A percentile compares a stretch with the other conserved stretches of the same genome.
These are phyloP conservation scores for Mycena maculata DNA, from an alignment of 768 basidiomycete species.

Conservation along the genomic window DNA sequence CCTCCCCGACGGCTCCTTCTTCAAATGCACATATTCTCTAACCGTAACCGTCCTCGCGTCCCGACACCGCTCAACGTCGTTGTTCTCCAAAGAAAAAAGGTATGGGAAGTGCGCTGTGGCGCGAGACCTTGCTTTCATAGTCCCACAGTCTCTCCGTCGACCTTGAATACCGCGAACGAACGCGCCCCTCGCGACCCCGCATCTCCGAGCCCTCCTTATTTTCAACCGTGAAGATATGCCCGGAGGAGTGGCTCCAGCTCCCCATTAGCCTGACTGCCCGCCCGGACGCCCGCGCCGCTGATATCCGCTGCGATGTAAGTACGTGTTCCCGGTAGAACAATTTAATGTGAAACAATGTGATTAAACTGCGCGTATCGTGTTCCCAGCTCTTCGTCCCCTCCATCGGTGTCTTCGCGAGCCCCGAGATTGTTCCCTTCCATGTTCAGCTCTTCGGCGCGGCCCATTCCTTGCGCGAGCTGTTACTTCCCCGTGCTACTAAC, in stretches of 20 bases:
- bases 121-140: neutral
- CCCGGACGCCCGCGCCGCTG: neutral
- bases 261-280: conserved; percentile 11
- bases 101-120: neutral
- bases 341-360: too few relatives aligned
- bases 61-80: conserved; percentile 1
- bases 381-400: conserved; percentile 31
- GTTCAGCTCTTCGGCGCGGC: conserved; percentile 22
- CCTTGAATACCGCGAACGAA: conserved; percentile 23
- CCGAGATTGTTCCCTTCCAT: conserved; percentile 25
- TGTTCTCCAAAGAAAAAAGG: conserved; percentile 21
- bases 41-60: neutral
- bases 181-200: conserved; percentile 27
- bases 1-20: conserved; percentile 10
- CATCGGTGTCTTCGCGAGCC: conserved; percentile 27
- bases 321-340: neutral
- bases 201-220: conserved; percentile 19
- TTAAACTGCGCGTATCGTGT: neutral
- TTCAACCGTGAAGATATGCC: conserved; percentile 26
- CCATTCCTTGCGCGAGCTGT: conserved; percentile 4
- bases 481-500: neutral
- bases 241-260: conserved; percentile 29
- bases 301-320: conserved; percentile 25
- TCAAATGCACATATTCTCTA: conserved; percentile 28
- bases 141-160: too few relatives aligned